Evolutionary conservation across 2,329 filamentous ascomycete species (phyloP).

Genomic region (Ceratocystis albifundus): DNA sequence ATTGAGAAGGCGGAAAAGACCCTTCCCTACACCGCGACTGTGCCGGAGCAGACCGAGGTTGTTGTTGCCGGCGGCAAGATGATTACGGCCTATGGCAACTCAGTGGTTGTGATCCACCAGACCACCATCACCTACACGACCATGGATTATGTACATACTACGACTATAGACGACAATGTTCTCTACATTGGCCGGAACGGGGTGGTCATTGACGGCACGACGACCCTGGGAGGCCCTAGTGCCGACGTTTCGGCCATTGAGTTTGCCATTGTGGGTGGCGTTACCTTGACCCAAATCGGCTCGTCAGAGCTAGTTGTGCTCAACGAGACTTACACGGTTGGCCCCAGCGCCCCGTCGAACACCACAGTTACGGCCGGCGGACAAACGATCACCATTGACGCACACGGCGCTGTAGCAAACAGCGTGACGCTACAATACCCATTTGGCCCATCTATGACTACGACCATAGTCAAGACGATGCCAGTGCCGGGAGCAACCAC

Average conservation of each 20-base stretch:
- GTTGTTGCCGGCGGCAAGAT: conserved; percentile 40
- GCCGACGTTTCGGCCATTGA: conserved; percentile 30
- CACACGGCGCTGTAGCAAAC: conserved; percentile 38
- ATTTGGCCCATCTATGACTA: conserved; percentile 34
- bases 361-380: conserved; percentile 36
- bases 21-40: conserved; percentile 30
- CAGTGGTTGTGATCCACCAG: conserved; percentile 34
- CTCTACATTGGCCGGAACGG: conserved; percentile 40
- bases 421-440: conserved; percentile 38
- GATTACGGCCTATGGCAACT: conserved; percentile 35
- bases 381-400: conserved; percentile 42
- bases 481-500: conserved; percentile 28
- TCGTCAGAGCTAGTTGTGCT: conserved; percentile 40
- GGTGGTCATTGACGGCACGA: conserved; percentile 32
- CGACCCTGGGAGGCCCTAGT: conserved; percentile 37
- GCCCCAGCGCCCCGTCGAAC: conserved; percentile 33
- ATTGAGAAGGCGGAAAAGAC: conserved; percentile 29
- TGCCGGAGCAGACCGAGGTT: conserved; percentile 33
- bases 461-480: conserved; percentile 30
- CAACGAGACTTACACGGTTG: conserved; percentile 42
- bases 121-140: conserved; percentile 39
- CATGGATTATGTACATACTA: conserved; percentile 29
- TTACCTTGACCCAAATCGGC: conserved; percentile 41
- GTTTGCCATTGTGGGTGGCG: conserved; percentile 41
- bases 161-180: conserved; percentile 40